phyloP scores from a whole-genome alignment of 2,329 filamentous ascomycete species.

The Epichloe bromicola region DNA sequence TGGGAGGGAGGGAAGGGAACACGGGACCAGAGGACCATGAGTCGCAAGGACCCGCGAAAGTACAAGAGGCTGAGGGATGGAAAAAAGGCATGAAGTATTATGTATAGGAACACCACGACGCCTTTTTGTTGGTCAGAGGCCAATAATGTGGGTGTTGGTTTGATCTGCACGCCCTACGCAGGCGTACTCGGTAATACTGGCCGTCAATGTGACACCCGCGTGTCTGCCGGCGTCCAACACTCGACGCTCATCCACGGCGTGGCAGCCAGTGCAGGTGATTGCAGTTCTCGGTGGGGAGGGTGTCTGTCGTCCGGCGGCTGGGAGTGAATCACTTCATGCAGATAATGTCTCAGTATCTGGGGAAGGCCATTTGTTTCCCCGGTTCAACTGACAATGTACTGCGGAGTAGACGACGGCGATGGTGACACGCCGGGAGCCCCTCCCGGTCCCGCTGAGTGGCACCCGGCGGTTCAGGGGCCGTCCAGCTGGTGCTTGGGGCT shows the following conservation, averaged over 20 bases:
- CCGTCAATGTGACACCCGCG: background rate
- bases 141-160: too few relatives aligned
- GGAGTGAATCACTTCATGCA: background rate
- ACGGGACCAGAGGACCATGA: slow-evolving; percentile 59
- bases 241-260: background rate
- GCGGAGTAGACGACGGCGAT: too few relatives aligned
- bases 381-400: background rate
- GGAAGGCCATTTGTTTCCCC: background rate
- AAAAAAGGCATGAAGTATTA: background rate
- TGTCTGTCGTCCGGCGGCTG: too few relatives aligned
- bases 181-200: background rate
- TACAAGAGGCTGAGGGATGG: slow-evolving; percentile 43
- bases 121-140: too few relatives aligned
- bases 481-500: too few relatives aligned
- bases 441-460: background rate
- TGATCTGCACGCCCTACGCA: too few relatives aligned
- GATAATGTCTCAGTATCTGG: background rate
- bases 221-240: background rate
- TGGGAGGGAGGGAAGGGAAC: slow-evolving; percentile 83
- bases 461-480: too few relatives aligned
- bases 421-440: background rate
- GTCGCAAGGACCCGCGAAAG: slow-evolving; percentile 63
- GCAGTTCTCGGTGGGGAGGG: too few relatives aligned
- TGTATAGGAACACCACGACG: too few relatives aligned
- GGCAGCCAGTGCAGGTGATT: background rate